Evolutionary conservation across 2,329 filamentous ascomycete genomes (phyloP).

Genomic region (Colletotrichum incanum): DNA sequence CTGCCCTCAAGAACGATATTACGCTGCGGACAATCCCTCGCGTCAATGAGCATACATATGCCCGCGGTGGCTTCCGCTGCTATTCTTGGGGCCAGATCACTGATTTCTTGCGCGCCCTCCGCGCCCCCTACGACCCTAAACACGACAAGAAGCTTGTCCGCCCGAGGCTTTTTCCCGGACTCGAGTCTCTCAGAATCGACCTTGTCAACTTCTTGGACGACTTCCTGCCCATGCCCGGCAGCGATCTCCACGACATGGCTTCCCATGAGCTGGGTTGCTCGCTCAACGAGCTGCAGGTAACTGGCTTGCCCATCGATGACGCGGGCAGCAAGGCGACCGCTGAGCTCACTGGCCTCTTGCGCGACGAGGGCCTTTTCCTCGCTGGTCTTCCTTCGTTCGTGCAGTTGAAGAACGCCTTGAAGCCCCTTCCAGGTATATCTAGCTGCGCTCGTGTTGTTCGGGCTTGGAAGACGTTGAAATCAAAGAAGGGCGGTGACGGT

Average conservation of each 20-base stretch:
- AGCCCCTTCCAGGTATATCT: constrained; percentile 55
- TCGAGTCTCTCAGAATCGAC: constrained; percentile 66
- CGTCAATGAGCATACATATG: constrained; percentile 61
- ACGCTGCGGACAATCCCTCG: constrained; percentile 60
- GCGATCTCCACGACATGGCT: constrained; percentile 67
- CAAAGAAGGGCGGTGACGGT: constrained; percentile 45
- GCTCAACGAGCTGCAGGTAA: constrained; percentile 68
- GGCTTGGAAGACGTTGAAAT: constrained; percentile 55
- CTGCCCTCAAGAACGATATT: constrained; percentile 59
- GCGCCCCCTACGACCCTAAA: constrained; percentile 65
- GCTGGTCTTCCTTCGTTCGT: constrained; percentile 62
- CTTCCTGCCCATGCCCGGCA: constrained; percentile 61
- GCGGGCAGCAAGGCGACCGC: constrained; percentile 62
- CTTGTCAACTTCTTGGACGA: constrained; percentile 69
- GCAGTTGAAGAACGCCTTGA: constrained; percentile 57
- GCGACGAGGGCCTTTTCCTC: constrained; percentile 67
- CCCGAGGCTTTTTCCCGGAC: constrained; percentile 63
- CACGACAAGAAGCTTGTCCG: constrained; percentile 51
- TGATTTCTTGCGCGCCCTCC: constrained; percentile 67
- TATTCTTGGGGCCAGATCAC: constrained; percentile 70
- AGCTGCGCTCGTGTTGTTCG: constrained; percentile 64
- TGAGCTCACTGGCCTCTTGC: constrained; percentile 68
- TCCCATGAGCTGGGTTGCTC: constrained; percentile 69
- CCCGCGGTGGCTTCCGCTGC: constrained; percentile 68
- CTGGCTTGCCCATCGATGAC: constrained; percentile 67